phyloP scores from a whole-genome alignment of 1,284 basidiomycete genomes.

The Boletus semigastroideus region DNA sequence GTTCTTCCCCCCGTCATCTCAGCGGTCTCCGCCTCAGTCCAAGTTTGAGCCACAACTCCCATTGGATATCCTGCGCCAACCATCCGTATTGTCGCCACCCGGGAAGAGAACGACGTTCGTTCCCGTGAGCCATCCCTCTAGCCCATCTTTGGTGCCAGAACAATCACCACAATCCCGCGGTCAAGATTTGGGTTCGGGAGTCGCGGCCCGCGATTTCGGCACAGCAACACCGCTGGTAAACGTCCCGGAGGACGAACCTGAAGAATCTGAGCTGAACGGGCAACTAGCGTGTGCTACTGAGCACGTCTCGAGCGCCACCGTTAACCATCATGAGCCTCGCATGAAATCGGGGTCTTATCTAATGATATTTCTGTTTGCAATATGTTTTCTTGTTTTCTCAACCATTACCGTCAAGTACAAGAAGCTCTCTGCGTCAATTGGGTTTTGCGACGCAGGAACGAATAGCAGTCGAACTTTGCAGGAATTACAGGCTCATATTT shows the following conservation, averaged over 20 bases:
- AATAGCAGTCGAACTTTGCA: slow-evolving; percentile 64
- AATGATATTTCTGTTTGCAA: slow-evolving; percentile 40
- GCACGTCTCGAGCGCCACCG: slow-evolving; percentile 37
- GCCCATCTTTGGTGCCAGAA: slow-evolving; percentile 7
- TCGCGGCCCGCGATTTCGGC: slow-evolving; percentile 17
- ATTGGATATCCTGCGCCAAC: slow-evolving; percentile 29
- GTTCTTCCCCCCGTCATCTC: slow-evolving; percentile 11
- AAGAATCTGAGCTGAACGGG: slow-evolving; percentile 11
- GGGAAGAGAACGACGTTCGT: slow-evolving; percentile 14
- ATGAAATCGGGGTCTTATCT: slow-evolving; percentile 26
- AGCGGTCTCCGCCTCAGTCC: slow-evolving; percentile 41
- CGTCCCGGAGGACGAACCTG: slow-evolving; percentile 11
- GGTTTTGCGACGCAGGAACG: slow-evolving; percentile 77
- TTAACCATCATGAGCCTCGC: slow-evolving; percentile 12
- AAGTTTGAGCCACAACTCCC: slow-evolving; percentile 62
- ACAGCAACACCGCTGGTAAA: slow-evolving; percentile 21
- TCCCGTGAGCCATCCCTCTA: slow-evolving; percentile 16
- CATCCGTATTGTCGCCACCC: slow-evolving; percentile 15
- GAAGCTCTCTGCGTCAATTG: slow-evolving; percentile 67
- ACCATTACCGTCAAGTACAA: slow-evolving; percentile 56
- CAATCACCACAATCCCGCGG: slow-evolving; percentile 8
- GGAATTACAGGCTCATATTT: slow-evolving; percentile 42
- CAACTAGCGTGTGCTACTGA: slow-evolving; percentile 36
- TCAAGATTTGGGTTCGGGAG: slow-evolving; percentile 13
- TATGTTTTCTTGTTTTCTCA: slow-evolving; percentile 40